Base-by-base conservation (phyloP, 371 early-diverging fungal genomes). In the Mortierella sp. region DNA sequence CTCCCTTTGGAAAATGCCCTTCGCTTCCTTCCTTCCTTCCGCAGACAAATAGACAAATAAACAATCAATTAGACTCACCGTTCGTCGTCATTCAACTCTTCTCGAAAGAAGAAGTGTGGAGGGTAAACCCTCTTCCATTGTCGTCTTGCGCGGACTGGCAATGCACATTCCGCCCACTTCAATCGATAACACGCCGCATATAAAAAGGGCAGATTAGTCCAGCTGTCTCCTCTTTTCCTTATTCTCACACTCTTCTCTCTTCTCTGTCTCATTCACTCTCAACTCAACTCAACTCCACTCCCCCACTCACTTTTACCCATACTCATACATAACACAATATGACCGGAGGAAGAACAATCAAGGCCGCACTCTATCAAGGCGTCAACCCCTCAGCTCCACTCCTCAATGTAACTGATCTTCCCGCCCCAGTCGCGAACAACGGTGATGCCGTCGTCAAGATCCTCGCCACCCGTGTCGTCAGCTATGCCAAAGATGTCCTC, bases 371-470 rank as follows among this genome's bases (percentile, higher is more conserved):
- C 65, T 77, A 56, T 27, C 70, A 77, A 48, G 77, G 75, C 24
- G 49, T 74, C 71, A 77, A 71, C 8, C 43, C 74, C 4, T 27
- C 75, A 12, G 48, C 73, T 27, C 76, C 81, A 18, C 72, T 51
- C 65, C 58, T 80, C 27, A 55, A 54, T 10, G 4, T 65, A 21
- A 75, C 41, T 29, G 71, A 77, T 4, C 32, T 82, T 55, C 82
- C 79, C 4, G 75, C 72, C 11, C 84, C 82, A 11, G 55, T 78
- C 41, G 70, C 82, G 24, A 46, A 56, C 54, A 74, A 60, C 46
- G 82, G 85, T 7, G 82, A 76, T 24, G 79, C 74, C n/a, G 76
- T 85, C 41, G 63, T 85, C 74, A 82, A 79, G 71, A 54, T 85
- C 29, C 70, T 79, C 7, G 86, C 86, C 43, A 58, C 83, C 12